phyloP scores from a whole-genome alignment of 257 asterid species.

The Cynanchum wilfordii region DNA sequence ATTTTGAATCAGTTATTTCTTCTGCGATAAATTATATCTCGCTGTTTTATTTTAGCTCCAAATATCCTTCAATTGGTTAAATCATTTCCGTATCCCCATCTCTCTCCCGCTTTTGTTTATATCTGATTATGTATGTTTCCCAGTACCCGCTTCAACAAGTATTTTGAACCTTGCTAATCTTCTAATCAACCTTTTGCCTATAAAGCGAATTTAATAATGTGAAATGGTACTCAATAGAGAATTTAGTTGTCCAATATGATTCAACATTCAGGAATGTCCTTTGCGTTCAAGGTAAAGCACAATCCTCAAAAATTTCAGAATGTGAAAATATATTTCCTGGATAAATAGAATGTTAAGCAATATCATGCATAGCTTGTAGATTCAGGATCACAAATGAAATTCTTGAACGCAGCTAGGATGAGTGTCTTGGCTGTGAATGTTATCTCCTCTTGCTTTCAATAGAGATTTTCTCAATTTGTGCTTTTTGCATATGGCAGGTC shows the following conservation, averaged over 20 bases:
- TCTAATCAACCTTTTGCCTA: neutral
- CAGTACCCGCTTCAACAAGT: neutral
- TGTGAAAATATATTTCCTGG: neutral
- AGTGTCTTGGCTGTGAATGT: neutral
- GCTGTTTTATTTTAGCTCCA: neutral
- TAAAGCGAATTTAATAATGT: neutral
- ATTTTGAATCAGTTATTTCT: neutral
- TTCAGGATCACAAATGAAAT: neutral
- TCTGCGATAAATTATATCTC: neutral
- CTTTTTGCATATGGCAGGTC: constrained; percentile 35
- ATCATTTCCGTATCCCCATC: neutral
- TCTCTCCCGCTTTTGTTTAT: neutral
- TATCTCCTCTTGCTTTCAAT: neutral
- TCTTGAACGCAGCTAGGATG: neutral
- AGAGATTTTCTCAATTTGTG: neutral
- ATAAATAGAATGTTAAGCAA: neutral
- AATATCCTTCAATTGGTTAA: neutral
- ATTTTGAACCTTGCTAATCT: neutral
- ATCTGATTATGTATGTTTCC: neutral
- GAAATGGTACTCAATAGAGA: too few species aligned
- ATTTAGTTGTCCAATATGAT: too few species aligned
- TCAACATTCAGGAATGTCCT: neutral
- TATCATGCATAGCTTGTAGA: neutral
- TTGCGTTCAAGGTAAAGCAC: neutral
- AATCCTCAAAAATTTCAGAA: neutral